Base-by-base conservation (phyloP, 2,329 filamentous ascomycete species). In the Whalleya microplaca region DNA sequence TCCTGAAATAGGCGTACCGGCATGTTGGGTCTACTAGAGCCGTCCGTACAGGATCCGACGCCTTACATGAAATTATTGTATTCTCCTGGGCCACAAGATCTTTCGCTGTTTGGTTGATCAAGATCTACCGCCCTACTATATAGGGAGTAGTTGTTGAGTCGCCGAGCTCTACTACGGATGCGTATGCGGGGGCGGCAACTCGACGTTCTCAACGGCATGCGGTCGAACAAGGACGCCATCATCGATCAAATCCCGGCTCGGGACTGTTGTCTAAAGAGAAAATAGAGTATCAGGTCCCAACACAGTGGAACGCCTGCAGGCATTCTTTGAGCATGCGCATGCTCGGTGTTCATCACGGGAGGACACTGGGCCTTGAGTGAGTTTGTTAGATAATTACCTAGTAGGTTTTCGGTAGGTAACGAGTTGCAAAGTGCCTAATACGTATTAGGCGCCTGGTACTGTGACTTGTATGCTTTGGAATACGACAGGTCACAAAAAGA, bases 401-500 rank as follows among this genome's bases (percentile, higher is more conserved):
- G 23, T 27, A 4, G 23, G 23, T 4, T 4, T 27, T 27, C 9
- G 23, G 23, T 27, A 27, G 4, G 23, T 27, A 27, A 9, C 9
- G 4, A 9, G 23, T 27, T 4, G 4, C 4, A 27, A 27, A 27
- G 9, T 27, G 23, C 23, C 23, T 27, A 37, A 5, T 16, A 37
- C 14, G 32, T 37, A 14, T 7, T 3, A 37, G 32, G 10, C 32
- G 14, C 9, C 32, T 16, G 14, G 32, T 37, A 7, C 14, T 37
- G 32, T 37, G 32, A 37, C 32, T 48, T 41, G 27, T 21, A 18
- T 18, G n/a, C 12, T 48, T 18, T 29, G 23, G 9, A 45, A 53
- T 48, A 44, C 23, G 52, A 59, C 44, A 18, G 46, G 50, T 56
- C 49, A 51, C 14, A 53, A 53, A 55, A 42, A 20, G 10, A 6